These are phyloP conservation scores for Calonectria pauciramosa DNA, from an alignment of 2,329 filamentous ascomycete species.

Conservation along the genomic window DNA sequence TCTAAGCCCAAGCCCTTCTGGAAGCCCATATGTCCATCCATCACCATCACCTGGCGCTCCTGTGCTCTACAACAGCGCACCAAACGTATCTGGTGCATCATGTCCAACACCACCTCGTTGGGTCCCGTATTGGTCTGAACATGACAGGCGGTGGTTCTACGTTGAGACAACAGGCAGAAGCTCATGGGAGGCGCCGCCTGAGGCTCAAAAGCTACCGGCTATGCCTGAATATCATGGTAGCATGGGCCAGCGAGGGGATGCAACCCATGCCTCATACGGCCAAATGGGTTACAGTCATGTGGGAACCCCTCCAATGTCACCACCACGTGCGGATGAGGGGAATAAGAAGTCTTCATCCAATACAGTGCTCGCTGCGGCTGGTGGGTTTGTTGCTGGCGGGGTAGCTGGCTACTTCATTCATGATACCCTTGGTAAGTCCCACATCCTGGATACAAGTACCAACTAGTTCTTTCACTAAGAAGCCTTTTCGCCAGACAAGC, in stretches of 20 bases:
- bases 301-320: background rate
- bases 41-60: background rate
- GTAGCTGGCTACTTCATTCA: slow-evolving; percentile 36
- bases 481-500: slow-evolving; percentile 13
- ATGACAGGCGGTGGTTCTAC: slow-evolving; percentile 32
- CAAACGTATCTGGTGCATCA: background rate
- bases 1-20: background rate
- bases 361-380: slow-evolving; percentile 23
- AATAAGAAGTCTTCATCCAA: slow-evolving; percentile 12
- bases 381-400: slow-evolving; percentile 33
- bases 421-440: slow-evolving; percentile 29
- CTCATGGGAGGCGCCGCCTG: slow-evolving; percentile 20
- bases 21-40: background rate
- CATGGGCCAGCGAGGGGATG: background rate
- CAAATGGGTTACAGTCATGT: background rate
- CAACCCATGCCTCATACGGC: background rate
- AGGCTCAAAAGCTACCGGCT: slow-evolving; percentile 7
- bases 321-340: background rate
- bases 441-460: background rate
- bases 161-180: slow-evolving; percentile 30
- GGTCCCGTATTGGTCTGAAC: slow-evolving; percentile 40
- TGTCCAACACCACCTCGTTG: slow-evolving; percentile 30
- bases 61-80: background rate
- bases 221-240: slow-evolving; percentile 29
- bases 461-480: background rate